Evolutionary conservation across 2,329 filamentous ascomycete species (phyloP), one percentile per base, ranked within the genome.

Genomic region (Trichophyton mentagrophytes): DNA sequence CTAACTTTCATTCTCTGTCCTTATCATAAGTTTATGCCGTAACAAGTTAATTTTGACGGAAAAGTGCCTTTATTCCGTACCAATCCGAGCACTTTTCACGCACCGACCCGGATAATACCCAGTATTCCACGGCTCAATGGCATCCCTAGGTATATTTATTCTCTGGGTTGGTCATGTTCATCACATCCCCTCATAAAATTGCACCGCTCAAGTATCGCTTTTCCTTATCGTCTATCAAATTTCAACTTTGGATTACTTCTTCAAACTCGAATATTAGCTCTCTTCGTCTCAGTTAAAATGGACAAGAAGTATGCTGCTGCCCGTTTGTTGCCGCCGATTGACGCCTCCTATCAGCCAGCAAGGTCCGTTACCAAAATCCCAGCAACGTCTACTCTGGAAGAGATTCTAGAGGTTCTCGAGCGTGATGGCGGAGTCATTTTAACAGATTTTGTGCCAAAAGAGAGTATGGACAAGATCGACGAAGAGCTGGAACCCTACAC

Each of bases 381-480:
- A 5, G 55, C 55, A 40, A 57, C 55, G 5, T 57, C 55, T 17
- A 7, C 55, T n/a, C 55, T 57, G 11, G 55, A 57, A 15, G 55
- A 57, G 55, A 57, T 57, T 42, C 55, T 57, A 22, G 33, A 17
- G 15, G 17, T 22, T 13, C 33, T 57, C 15, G 55, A 57, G 55
- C 55, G 55, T 13, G 55, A 57, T 57, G 55, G 55, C 11, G 55
- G 55, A 4, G 55, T 57, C 25, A 57, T 57, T 27, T 22, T 57
- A 20, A 57, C 55, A 4, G 55, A 57, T 42, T 57, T 57, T 30
- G 55, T 27, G 20, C 40, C 33, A 30, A n/a, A 17, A 27, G 55
- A 57, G n/a, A 57, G 33, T 25, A 11, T 57, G 55, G 55, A 57
- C 15, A 40, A 57, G 55, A 57, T 57, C 40, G 55, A 57, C 17